A percentile compares a stretch with the other conserved stretches of the same genome.
Conservation (phyloP, 805 yeast genomes). For the Ogataea ramenticola region DNA sequence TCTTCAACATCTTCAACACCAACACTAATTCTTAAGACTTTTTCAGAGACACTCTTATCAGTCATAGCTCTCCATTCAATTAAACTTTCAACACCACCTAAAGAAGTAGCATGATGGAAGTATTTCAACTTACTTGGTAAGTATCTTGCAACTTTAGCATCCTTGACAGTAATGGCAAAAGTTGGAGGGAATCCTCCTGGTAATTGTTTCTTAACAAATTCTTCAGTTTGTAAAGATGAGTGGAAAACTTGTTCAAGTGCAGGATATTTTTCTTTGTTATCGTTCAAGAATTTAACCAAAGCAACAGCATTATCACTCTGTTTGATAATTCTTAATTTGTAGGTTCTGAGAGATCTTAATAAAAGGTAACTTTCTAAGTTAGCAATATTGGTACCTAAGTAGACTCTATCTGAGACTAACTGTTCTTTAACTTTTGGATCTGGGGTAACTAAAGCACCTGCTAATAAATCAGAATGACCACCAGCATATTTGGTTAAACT, state of each 20-base stretch:
- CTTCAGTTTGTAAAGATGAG: constrained; percentile 70
- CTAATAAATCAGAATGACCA: constrained; percentile 88
- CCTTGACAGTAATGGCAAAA: constrained; percentile 52
- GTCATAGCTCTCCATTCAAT: constrained; percentile 86
- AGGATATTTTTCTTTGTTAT: constrained; percentile 40
- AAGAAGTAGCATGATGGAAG: constrained; percentile 86
- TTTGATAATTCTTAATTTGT: constrained; percentile 57
- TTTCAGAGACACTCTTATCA: constrained; percentile 48
- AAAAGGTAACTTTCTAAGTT: constrained; percentile 71
- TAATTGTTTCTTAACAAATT: constrained; percentile 58
- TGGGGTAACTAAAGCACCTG: constrained; percentile 73
- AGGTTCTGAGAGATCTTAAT: constrained; percentile 75
- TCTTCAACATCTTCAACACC: constrained; percentile 79
- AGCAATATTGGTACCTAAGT: constrained; percentile 72
- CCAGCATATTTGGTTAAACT: constrained; percentile 92
- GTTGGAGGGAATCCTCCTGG: constrained; percentile 66
- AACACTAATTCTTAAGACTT: constrained; percentile 64
- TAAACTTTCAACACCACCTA: constrained; percentile 88
- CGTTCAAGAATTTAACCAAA: constrained; percentile 52
- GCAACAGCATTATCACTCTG: constrained; percentile 60
- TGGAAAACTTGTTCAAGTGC: constrained; percentile 52
- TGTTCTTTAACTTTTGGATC: constrained; percentile 35
- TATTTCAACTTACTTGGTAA: constrained; percentile 60
- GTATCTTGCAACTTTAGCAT: constrained; percentile 46
- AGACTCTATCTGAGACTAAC: constrained; percentile 56